phyloP scores from a whole-genome alignment of 805 yeast genomes.

The Schwanniomyces pseudopolymorphus region DNA sequence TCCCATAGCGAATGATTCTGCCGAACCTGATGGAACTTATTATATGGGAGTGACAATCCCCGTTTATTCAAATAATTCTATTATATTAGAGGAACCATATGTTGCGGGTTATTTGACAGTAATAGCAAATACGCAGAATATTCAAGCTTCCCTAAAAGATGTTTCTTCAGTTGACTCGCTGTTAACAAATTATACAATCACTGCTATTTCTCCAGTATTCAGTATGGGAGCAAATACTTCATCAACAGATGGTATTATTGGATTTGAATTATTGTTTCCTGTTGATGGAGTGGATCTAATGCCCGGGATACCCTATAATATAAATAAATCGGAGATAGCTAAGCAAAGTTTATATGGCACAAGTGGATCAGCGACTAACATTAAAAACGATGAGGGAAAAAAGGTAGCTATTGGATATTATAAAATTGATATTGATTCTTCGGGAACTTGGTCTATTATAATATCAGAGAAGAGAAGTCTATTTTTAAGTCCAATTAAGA shows the following conservation, averaged over 20 bases:
- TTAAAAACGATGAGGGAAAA: conserved; percentile 19
- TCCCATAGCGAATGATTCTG: conserved; percentile 50
- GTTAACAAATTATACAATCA: conserved; percentile 24
- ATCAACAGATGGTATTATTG: conserved; percentile 44
- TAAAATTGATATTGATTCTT: conserved; percentile 27
- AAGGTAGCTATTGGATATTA: conserved; percentile 36
- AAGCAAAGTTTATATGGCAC: conserved; percentile 23
- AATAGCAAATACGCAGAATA: conserved; percentile 31
- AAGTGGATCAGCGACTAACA: conserved; percentile 30
- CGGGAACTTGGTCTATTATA: conserved; percentile 65
- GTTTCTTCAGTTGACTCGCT: conserved; percentile 11
- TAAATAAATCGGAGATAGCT: conserved; percentile 27
- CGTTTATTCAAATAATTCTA: conserved; percentile 69
- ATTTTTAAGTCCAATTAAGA: conserved; percentile 63
- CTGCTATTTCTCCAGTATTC: conserved; percentile 35
- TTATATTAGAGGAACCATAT: conserved; percentile 51
- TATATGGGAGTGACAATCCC: conserved; percentile 79
- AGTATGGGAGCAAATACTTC: conserved; percentile 13
- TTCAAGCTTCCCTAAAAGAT: conserved; percentile 28
- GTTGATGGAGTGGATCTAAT: conserved; percentile 19
- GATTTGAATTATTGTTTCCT: conserved; percentile 20
- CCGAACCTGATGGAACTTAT: conserved; percentile 33
- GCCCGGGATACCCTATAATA: conserved; percentile 26
- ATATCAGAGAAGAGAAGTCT: conserved; percentile 61
- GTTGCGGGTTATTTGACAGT: conserved; percentile 73